These are phyloP conservation scores for Claviceps citrina DNA, from an alignment of 2,329 filamentous ascomycete species.

Conservation along the genomic window DNA sequence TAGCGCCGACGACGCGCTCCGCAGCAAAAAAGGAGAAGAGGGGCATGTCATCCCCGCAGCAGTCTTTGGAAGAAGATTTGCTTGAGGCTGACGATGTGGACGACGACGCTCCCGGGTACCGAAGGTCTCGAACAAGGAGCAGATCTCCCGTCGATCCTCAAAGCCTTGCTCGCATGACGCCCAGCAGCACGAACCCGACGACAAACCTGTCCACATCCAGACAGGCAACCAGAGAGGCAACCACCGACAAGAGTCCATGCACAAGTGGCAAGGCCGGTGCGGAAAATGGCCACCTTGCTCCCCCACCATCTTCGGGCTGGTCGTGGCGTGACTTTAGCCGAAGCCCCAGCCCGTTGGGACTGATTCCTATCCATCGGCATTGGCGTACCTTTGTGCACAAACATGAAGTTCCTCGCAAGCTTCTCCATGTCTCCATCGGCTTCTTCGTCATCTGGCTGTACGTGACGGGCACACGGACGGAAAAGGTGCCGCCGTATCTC, in stretches of 20 bases:
- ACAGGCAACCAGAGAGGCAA: constrained; percentile 1
- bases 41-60: constrained; percentile 35
- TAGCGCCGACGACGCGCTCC: constrained; percentile 63
- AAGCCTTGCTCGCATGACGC: constrained; percentile 37
- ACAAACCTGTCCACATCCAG: constrained; percentile 13
- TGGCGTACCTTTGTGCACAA: constrained; percentile 89
- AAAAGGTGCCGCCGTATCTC: constrained; percentile 68
- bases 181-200: constrained; percentile 27
- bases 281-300: constrained; percentile 53
- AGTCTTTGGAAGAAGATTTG: constrained; percentile 43
- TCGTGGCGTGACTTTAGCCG: constrained; percentile 80
- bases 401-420: constrained; percentile 90
- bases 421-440: constrained; percentile 88
- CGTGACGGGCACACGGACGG: constrained; percentile 58
- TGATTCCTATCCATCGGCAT: constrained; percentile 88
- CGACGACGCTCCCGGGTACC: constrained; percentile 31
- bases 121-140: constrained; percentile 53
- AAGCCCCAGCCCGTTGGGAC: constrained; percentile 78
- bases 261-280: constrained; percentile 20
- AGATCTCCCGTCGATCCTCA: constrained; percentile 47
- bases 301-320: constrained; percentile 47
- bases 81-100: constrained; percentile 25
- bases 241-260: constrained; percentile 12
- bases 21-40: constrained; percentile 41
- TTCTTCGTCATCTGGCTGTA: constrained; percentile 87